Conservation (phyloP, 176 grass and related monocot species). For the Eremochloa ophiuroides region DNA sequence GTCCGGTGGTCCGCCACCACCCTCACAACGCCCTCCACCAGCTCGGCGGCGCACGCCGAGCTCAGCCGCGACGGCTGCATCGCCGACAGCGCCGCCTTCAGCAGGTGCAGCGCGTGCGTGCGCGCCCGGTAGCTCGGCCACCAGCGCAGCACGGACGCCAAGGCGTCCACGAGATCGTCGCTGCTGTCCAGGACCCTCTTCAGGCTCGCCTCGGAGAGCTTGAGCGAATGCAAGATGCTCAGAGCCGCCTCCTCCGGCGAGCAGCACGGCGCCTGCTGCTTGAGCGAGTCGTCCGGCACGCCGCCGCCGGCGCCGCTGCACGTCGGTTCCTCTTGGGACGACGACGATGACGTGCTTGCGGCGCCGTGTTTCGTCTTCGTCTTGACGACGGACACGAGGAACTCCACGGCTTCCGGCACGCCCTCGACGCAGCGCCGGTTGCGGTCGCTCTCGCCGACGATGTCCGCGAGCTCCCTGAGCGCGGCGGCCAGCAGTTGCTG, state of each 20-base stretch:
- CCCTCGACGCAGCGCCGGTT: conserved; percentile 57
- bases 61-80: conserved; percentile 30
- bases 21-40: conserved; percentile 42
- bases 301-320: no score
- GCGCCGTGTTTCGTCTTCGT: background rate
- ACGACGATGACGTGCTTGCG: background rate
- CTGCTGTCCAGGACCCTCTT: conserved; percentile 27
- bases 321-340: background rate
- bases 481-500: conserved; percentile 14
- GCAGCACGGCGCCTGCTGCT: no score
- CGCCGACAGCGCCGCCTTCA: conserved; percentile 43
- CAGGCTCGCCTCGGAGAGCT: conserved; percentile 41
- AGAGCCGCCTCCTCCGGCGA: conserved; percentile 49
- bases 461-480: conserved; percentile 42
- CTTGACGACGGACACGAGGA: conserved; percentile 52
- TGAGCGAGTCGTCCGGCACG: background rate
- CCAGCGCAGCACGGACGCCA: conserved; percentile 44
- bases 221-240: conserved; percentile 60
- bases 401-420: conserved; percentile 29
- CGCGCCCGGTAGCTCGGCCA: conserved; percentile 51
- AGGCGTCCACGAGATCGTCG: conserved; percentile 21
- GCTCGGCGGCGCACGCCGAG: conserved; percentile 23
- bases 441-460: conserved; percentile 59
- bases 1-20: conserved; percentile 29
- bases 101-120: conserved; percentile 38